phyloP scores from a whole-genome alignment of 305 asterid genomes.

The Fraxinus greggii region DNA sequence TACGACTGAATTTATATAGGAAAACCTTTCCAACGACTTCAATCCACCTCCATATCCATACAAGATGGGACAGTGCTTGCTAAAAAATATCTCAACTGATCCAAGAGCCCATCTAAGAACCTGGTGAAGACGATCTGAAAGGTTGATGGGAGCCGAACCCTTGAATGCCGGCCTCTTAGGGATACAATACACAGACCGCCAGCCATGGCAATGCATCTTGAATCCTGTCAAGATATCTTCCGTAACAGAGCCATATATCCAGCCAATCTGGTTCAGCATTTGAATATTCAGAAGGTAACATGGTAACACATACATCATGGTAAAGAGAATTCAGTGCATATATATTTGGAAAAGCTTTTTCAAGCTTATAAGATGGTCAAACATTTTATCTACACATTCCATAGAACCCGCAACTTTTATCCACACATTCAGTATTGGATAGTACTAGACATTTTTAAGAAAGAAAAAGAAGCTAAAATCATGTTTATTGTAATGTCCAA shows the following conservation, averaged over 20 bases:
- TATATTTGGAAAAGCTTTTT: neutral
- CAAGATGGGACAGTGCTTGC: slow-evolving; percentile 89
- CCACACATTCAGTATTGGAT: neutral
- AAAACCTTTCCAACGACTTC: slow-evolving; percentile 70
- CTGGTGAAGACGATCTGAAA: slow-evolving; percentile 91
- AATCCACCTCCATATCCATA: slow-evolving; percentile 87
- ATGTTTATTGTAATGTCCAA: neutral
- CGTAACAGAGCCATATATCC: slow-evolving; percentile 89
- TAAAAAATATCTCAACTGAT: slow-evolving; percentile 79
- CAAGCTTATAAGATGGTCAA: neutral
- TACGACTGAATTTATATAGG: slow-evolving; percentile 76
- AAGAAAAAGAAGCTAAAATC: neutral
- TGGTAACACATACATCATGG: neutral
- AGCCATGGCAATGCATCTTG: slow-evolving; percentile 91
- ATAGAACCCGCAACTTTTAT: neutral
- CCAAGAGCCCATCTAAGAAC: slow-evolving; percentile 96
- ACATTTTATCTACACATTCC: neutral
- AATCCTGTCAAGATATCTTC: slow-evolving; percentile 90
- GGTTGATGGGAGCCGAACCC: slow-evolving; percentile 87
- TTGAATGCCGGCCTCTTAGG: slow-evolving; percentile 76
- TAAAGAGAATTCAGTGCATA: neutral
- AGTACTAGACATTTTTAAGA: neutral
- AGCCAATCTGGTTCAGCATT: slow-evolving; percentile 60
- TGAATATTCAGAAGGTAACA: slow-evolving; percentile 3
- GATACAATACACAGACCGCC: slow-evolving; percentile 89